A percentile compares a stretch with the other conserved stretches of the same genome.
These are phyloP conservation scores for Lepidopterella palustris DNA, from an alignment of 495 filamentous ascomycete genomes.

Conservation along the genomic window DNA sequence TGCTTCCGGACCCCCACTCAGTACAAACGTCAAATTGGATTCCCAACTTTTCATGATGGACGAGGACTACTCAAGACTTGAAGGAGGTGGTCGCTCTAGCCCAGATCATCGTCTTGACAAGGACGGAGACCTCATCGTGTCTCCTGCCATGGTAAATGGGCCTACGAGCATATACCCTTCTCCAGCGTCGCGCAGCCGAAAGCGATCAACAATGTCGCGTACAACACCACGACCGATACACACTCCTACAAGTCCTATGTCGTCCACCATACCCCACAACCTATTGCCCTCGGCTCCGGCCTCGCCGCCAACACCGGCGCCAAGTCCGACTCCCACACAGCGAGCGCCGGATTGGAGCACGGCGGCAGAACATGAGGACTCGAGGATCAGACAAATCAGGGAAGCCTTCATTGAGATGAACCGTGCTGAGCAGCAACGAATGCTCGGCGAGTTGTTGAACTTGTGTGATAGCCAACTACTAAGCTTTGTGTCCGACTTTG, in stretches of 20 bases:
- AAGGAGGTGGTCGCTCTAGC: background rate
- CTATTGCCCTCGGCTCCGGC: conserved; percentile 60
- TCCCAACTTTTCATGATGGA: background rate
- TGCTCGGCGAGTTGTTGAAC: conserved; percentile 79
- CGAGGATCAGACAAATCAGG: conserved; percentile 48
- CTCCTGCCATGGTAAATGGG: conserved; percentile 12
- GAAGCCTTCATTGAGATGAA: conserved; percentile 50
- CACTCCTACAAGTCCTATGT: conserved; percentile 45
- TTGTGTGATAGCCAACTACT: conserved; percentile 90
- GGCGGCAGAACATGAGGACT: conserved; percentile 51
- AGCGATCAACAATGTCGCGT: conserved; percentile 23
- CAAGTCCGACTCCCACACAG: conserved; percentile 59
- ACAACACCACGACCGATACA: conserved; percentile 44
- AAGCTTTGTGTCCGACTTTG: conserved; percentile 89
- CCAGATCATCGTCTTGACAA: conserved; percentile 16
- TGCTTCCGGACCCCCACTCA: background rate
- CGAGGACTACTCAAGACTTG: background rate
- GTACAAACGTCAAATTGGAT: background rate
- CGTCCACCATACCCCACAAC: conserved; percentile 49
- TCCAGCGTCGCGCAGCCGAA: conserved; percentile 22
- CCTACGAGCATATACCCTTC: conserved; percentile 25
- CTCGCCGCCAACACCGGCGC: conserved; percentile 63
- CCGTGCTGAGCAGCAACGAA: conserved; percentile 50
- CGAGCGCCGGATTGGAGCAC: conserved; percentile 54
- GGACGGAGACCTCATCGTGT: conserved; percentile 20